These are phyloP conservation scores for Diplodia corticola DNA, from an alignment of 2,329 filamentous ascomycete species.

Conservation along the genomic window DNA sequence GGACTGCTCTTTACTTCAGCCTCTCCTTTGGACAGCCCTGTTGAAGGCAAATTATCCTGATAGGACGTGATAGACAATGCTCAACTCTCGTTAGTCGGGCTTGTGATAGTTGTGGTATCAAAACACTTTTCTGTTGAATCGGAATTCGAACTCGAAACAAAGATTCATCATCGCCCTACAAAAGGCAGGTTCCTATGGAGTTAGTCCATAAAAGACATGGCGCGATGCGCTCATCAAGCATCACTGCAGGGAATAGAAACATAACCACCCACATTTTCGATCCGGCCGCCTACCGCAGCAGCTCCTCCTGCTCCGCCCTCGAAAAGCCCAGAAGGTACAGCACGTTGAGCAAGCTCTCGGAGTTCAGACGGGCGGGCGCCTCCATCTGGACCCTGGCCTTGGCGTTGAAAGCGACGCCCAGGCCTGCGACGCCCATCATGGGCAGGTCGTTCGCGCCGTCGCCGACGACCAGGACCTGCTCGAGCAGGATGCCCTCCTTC, in stretches of 20 bases:
- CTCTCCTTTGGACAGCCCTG: neutral
- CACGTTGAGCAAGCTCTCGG: conserved; percentile 65
- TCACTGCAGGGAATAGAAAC: neutral
- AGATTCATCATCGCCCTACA: neutral
- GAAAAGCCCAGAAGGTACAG: conserved; percentile 74
- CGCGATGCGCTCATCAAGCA: neutral
- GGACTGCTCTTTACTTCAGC: neutral
- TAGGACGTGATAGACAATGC: neutral
- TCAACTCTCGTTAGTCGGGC: neutral
- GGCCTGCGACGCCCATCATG: conserved; percentile 74
- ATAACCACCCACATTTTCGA: neutral
- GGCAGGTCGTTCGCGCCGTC: conserved; percentile 81
- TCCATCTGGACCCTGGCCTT: conserved; percentile 80
- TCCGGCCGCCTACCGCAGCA: conserved; percentile 33
- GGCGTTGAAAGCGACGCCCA: conserved; percentile 82
- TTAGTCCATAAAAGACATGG: neutral
- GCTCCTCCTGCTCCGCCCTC: conserved; percentile 59
- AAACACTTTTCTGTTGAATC: neutral
- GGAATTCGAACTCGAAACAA: neutral
- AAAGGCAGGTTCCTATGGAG: conserved; percentile 5
- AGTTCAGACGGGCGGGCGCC: conserved; percentile 70
- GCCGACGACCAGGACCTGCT: conserved; percentile 72
- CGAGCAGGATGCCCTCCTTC: conserved; percentile 64
- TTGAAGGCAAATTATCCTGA: neutral
- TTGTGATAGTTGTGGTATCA: conserved; percentile 4